Conservation (phyloP, 1,284 basidiomycete genomes). For the Cryptococcus maquisensis region DNA sequence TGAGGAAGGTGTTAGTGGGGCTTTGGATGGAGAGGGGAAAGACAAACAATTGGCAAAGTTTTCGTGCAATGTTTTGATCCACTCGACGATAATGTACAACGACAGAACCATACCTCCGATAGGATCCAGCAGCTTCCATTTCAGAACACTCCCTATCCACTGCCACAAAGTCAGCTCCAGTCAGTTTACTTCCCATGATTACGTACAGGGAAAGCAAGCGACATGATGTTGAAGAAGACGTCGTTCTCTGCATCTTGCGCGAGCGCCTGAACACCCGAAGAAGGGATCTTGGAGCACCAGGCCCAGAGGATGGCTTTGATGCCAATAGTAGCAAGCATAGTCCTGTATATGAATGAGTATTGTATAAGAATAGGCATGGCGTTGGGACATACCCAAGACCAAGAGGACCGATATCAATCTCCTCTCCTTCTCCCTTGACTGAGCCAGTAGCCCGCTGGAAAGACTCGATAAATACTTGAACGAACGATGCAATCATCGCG, state of each 20-base stretch:
- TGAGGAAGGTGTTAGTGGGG: background rate
- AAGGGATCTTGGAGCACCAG: slow-evolving; percentile 47
- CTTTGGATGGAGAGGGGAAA: background rate
- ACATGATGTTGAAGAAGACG: slow-evolving; percentile 55
- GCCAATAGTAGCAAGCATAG: slow-evolving; percentile 56
- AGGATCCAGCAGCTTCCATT: slow-evolving; percentile 49
- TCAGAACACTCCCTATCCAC: slow-evolving; percentile 41
- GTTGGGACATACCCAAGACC: slow-evolving; percentile 37
- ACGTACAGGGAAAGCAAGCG: slow-evolving; percentile 54
- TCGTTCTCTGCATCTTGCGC: slow-evolving; percentile 56
- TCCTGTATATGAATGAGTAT: slow-evolving; percentile 17
- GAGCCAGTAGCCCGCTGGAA: slow-evolving; percentile 45
- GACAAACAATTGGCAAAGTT: slow-evolving; percentile 50
- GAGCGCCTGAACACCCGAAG: slow-evolving; percentile 47
- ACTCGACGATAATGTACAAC: slow-evolving; percentile 50
- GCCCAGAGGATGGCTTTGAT: slow-evolving; percentile 53
- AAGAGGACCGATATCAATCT: slow-evolving; percentile 41
- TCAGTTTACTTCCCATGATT: slow-evolving; percentile 3
- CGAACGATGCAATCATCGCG: slow-evolving; percentile 55
- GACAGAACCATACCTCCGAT: slow-evolving; percentile 52
- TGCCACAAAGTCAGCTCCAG: slow-evolving; percentile 5
- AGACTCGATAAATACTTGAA: slow-evolving; percentile 53
- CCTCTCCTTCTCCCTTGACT: slow-evolving; percentile 18
- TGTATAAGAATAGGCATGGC: background rate
- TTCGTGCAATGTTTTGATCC: slow-evolving; percentile 49